Evolutionary conservation across 345 rosid species (phyloP).

Genomic region (Hibiscus syriacus): DNA sequence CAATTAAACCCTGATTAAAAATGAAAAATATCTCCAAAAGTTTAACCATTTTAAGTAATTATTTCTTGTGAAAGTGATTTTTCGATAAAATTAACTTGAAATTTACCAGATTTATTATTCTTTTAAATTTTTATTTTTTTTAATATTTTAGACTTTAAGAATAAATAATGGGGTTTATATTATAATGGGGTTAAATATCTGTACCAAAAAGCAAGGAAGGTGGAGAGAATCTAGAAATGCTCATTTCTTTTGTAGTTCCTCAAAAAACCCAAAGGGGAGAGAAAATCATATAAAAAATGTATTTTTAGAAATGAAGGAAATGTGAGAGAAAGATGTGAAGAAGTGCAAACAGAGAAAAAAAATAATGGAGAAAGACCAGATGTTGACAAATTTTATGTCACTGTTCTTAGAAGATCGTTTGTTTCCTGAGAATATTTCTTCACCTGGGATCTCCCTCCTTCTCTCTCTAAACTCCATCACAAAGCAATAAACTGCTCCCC

Average conservation of each 20-base stretch:
- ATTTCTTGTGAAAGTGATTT: too few species aligned
- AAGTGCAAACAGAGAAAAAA: slow-evolving; percentile 75
- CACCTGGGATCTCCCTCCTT: slow-evolving; percentile 31
- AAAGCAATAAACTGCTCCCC: slow-evolving; percentile 13
- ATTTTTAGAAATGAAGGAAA: too few species aligned
- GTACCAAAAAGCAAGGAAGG: slow-evolving; percentile 24
- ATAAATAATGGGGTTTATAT: too few species aligned
- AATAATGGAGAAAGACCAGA: slow-evolving; percentile 78
- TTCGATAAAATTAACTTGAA: too few species aligned
- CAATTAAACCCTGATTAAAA: slow-evolving; percentile 11
- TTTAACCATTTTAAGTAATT: too few species aligned
- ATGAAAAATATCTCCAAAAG: too few species aligned
- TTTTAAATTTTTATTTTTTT: too few species aligned
- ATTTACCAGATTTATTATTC: too few species aligned
- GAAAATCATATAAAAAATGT: too few species aligned
- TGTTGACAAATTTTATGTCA: slow-evolving; percentile 98
- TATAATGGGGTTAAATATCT: slow-evolving; percentile 8
- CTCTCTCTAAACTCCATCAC: slow-evolving; percentile 23
- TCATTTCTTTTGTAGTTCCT: slow-evolving; percentile 9
- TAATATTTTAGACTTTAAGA: too few species aligned
- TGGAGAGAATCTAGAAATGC: slow-evolving; percentile 56
- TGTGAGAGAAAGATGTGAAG: slow-evolving; percentile 13
- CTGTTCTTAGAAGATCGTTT: slow-evolving; percentile 81
- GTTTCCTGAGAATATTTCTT: slow-evolving; percentile 67
- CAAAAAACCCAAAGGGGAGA: too few species aligned